Evolutionary conservation across 495 filamentous ascomycete species (phyloP).

Genomic region (Lepidopterella palustris): DNA sequence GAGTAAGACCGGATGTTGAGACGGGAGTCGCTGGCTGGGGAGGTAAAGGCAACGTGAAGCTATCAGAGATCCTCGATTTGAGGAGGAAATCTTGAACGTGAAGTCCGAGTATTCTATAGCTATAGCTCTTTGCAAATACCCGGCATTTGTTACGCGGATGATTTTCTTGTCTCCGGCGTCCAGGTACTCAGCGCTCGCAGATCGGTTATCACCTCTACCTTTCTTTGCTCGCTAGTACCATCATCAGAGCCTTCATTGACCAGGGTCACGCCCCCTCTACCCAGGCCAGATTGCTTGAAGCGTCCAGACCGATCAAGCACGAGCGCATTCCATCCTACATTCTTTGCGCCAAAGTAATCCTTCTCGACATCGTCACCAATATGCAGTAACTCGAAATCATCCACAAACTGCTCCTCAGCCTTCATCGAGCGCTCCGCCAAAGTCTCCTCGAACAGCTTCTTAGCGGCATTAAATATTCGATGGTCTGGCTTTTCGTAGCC

Average conservation of each 20-base stretch:
- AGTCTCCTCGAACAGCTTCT: slow-evolving; percentile 29
- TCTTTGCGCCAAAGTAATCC: slow-evolving; percentile 54
- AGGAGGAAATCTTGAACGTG: slow-evolving; percentile 33
- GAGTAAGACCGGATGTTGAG: slow-evolving; percentile 66
- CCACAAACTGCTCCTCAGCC: background rate
- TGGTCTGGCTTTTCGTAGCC: slow-evolving; percentile 61
- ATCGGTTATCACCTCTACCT: slow-evolving; percentile 11
- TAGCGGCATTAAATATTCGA: slow-evolving; percentile 58
- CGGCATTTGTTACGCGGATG: too few species aligned
- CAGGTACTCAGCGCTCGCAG: background rate
- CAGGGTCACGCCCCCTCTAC: background rate
- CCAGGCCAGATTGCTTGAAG: background rate
- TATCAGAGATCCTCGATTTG: slow-evolving; percentile 60
- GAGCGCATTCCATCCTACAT: slow-evolving; percentile 59
- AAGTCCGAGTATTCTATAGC: background rate
- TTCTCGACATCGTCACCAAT: slow-evolving; percentile 62
- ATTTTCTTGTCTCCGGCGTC: background rate
- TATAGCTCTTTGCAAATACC: too few species aligned
- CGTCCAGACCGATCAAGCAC: slow-evolving; percentile 41
- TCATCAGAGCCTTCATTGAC: background rate
- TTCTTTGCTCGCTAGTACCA: slow-evolving; percentile 1
- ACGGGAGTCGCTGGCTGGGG: slow-evolving; percentile 71
- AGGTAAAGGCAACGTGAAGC: slow-evolving; percentile 61
- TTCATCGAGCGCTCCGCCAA: slow-evolving; percentile 3
- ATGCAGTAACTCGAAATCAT: slow-evolving; percentile 50